Percentiles rank a stretch among this genome's conserved stretches.
Evolutionary conservation across 2,329 filamentous ascomycete genomes (phyloP).

Genomic region (Sarocladiaceae sp.): DNA sequence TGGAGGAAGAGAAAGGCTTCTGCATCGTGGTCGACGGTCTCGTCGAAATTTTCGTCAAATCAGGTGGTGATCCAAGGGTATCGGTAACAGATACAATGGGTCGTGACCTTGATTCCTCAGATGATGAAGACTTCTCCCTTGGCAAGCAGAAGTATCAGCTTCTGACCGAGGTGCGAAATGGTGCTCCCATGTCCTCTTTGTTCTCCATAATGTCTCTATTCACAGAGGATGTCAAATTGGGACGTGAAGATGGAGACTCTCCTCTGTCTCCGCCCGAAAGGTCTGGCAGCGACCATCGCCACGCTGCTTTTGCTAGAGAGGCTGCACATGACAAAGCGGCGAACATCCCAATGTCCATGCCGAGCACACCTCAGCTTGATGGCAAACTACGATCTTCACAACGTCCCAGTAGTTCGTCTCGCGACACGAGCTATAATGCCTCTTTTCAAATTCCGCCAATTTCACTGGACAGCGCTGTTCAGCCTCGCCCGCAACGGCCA

Average conservation of each 20-base stretch:
- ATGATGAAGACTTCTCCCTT: constrained; percentile 64
- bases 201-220: constrained; percentile 97
- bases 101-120: constrained; percentile 37
- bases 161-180: constrained; percentile 94
- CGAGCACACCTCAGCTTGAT: constrained; percentile 35
- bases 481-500: constrained; percentile 28
- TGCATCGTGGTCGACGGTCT: constrained; percentile 95
- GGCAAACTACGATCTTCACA: constrained; percentile 13
- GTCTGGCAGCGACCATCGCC: constrained; percentile 11
- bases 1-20: constrained; percentile 98
- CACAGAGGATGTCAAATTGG: constrained; percentile 86
- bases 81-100: constrained; percentile 8
- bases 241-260: constrained; percentile 53
- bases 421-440: background rate
- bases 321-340: background rate
- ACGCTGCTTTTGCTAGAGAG: background rate
- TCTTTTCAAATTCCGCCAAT: constrained; percentile 66
- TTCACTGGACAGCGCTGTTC: constrained; percentile 53
- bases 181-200: constrained; percentile 94
- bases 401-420: background rate
- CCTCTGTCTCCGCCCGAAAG: constrained; percentile 25
- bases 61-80: constrained; percentile 38
- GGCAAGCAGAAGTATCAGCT: constrained; percentile 86
- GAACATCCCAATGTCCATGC: constrained; percentile 25
- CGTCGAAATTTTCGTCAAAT: constrained; percentile 98